Conservation (phyloP, 805 yeast genomes). For the Teunomyces pallodes region DNA sequence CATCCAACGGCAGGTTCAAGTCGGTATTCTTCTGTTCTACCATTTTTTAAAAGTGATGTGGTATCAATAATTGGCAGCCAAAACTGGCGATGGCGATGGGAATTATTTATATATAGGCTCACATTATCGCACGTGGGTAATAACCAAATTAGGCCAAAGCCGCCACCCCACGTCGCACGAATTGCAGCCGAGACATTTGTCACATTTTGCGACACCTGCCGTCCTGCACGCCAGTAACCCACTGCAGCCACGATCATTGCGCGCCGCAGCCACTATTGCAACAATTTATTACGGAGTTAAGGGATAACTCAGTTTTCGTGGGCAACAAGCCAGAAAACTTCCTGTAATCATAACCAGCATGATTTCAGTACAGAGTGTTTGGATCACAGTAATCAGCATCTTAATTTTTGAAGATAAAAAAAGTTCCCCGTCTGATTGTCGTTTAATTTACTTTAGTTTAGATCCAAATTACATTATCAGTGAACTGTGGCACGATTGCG, state of each 20-base stretch:
- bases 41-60: slow-evolving; percentile 16
- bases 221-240: not conserved
- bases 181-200: not conserved
- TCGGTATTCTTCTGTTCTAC: slow-evolving; percentile 50
- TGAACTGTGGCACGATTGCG: slow-evolving; percentile 4
- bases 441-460: not conserved
- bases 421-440: too few relatives aligned
- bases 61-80: not conserved
- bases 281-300: not conserved
- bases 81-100: not conserved
- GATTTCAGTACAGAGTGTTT: too few relatives aligned
- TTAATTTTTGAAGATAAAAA: too few relatives aligned
- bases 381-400: too few relatives aligned
- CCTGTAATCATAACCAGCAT: too few relatives aligned
- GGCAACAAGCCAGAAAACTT: too few relatives aligned
- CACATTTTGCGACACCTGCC: not conserved
- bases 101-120: not conserved
- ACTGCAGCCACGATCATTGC: too few relatives aligned
- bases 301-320: too few relatives aligned
- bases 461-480: not conserved
- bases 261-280: not conserved
- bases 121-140: not conserved
- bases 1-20: slow-evolving; percentile 54
- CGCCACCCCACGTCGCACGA: not conserved
- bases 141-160: slow-evolving; percentile 1